Base-by-base conservation (phyloP, 1,284 basidiomycete genomes). In the Takashimella tepidaria region DNA sequence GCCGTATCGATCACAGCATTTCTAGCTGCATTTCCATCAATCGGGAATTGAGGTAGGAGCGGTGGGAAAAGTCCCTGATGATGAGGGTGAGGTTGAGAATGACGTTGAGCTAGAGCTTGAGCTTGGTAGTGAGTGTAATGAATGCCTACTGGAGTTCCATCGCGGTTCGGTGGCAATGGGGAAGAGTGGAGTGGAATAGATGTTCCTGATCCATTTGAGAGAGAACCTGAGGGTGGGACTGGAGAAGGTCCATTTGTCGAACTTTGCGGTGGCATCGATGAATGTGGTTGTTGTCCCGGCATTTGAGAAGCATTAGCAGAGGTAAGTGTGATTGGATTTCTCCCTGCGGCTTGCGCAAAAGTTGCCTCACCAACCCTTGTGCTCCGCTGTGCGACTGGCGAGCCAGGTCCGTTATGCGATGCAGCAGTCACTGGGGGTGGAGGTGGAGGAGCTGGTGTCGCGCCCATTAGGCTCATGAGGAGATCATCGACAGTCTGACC, bases 401-500 rank as follows among this genome's bases (percentile, higher is more conserved):
- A n/a, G n/a, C n/a, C n/a, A n/a, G n/a, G n/a, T 55, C 47, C 47
- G 37, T 21, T 23, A 40, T 49, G 3, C 21, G 37, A 8, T 47
- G 56, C 45, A 48, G 51, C 13, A 48, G 51, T n/a, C 20, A 20
- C n/a, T 25, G 46, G 23, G 5, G 48, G 31, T 37, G 24, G 23
- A n/a, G 49, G 42, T 21, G 46, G 37, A 10, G 62, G 47, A 16
- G 55, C 53, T 16, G 31, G 31, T 37, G 31, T 37, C 1, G 61
- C 42, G 4, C 68, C 69, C 1, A 72, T 57, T 11, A 73, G 67
- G 27, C 65, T 66, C 49, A 58, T 67, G 21, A 73, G 57, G 10
- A 73, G 54, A 52, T 73, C 69, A 42, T 69, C 68, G n/a, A 68
- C 71, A 1, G 69, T 72, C 52, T 72, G 64, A 12, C 64, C 67